Evolutionary conservation across 1,284 basidiomycete genomes (phyloP).

Genomic region (Leccinum solheimii): DNA sequence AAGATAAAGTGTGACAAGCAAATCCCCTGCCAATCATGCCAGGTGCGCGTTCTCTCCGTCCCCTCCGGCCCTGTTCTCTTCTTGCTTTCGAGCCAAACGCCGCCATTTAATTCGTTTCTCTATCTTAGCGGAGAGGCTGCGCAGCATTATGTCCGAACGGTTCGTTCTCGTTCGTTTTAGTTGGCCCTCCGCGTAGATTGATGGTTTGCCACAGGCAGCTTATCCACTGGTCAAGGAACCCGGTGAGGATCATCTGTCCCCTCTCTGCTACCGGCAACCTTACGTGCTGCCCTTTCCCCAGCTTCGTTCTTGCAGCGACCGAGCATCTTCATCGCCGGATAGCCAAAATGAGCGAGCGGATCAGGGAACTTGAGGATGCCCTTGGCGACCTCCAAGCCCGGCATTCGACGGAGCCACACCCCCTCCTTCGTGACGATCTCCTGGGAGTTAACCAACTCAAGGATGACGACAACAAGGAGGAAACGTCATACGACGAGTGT

Average conservation of each 20-base stretch:
- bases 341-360: conserved; percentile 57
- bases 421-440: conserved; percentile 61
- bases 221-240: conserved; percentile 65
- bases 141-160: conserved; percentile 72
- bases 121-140: conserved; percentile 56
- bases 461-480: conserved; percentile 30
- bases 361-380: conserved; percentile 68
- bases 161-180: conserved; percentile 22
- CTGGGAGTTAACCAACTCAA: conserved; percentile 39
- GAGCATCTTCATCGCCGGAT: conserved; percentile 71
- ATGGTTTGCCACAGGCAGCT: conserved; percentile 42
- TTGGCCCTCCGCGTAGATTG: not conserved
- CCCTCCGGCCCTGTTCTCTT: not conserved
- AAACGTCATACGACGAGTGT: conserved; percentile 21
- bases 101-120: not conserved
- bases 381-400: conserved; percentile 51
- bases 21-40: conserved; percentile 70
- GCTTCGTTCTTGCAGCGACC: conserved; percentile 71
- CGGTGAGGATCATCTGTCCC: conserved; percentile 37
- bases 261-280: not conserved
- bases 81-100: not conserved
- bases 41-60: conserved; percentile 39
- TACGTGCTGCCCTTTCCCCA: conserved; percentile 23
- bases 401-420: conserved; percentile 57
- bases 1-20: conserved; percentile 78